Conservation (phyloP, 768 basidiomycete genomes). For the Candolleomyces aberdarensis region DNA sequence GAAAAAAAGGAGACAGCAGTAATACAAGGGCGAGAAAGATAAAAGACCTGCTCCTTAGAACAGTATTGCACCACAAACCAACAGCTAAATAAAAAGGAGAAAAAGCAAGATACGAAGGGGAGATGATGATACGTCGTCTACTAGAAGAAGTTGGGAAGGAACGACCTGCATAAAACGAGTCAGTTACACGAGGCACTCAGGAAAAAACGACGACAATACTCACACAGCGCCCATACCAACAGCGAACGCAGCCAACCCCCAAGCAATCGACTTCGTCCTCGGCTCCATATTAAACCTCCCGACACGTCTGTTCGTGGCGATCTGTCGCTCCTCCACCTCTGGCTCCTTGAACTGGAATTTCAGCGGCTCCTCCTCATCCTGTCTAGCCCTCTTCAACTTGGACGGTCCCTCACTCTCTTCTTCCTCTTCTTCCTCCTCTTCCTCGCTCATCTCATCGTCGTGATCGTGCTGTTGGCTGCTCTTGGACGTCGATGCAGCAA, state of each 20-base stretch:
- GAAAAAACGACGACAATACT: conserved; percentile 28
- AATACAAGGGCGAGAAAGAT: conserved; percentile 2
- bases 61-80: not conserved
- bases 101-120: conserved; percentile 11
- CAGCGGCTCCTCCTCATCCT: conserved; percentile 50
- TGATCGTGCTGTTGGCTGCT: not conserved
- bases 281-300: conserved; percentile 56
- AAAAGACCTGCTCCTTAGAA: not conserved
- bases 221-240: conserved; percentile 80
- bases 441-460: conserved; percentile 4
- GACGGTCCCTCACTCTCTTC: conserved; percentile 37
- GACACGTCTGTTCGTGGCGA: conserved; percentile 62
- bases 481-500: conserved; percentile 8
- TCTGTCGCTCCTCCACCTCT: conserved; percentile 50
- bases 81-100: not conserved
- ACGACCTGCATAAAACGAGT: conserved; percentile 35
- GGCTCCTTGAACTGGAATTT: conserved; percentile 70
- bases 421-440: conserved; percentile 22
- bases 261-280: conserved; percentile 70
- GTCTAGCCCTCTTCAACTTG: conserved; percentile 50
- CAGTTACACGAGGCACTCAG: not conserved
- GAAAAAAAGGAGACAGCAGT: conserved; percentile 14
- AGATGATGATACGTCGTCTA: conserved; percentile 6
- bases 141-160: conserved; percentile 63
- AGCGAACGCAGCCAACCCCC: conserved; percentile 84